Evolutionary conservation across 257 asterid genomes (phyloP).

Genomic region (Ophiorrhiza pumila): DNA sequence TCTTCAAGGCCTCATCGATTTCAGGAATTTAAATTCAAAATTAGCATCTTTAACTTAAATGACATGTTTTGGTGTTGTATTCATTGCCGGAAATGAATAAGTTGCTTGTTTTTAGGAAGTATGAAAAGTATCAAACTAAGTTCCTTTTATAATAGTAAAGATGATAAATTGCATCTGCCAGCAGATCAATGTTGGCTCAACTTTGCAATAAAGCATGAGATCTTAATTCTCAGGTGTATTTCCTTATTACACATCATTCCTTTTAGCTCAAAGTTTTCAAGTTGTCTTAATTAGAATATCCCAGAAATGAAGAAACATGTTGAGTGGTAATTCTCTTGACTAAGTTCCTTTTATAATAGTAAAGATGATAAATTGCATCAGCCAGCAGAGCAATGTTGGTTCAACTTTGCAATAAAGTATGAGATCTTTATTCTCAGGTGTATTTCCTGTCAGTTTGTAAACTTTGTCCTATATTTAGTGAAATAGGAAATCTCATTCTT

Average conservation of each 20-base stretch:
- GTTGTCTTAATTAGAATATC: not conserved
- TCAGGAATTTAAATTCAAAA: not conserved
- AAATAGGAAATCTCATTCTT: constrained; percentile 11
- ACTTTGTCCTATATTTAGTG: not conserved
- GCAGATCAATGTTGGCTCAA: not conserved
- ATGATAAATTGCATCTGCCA: not conserved
- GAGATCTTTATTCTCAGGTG: not conserved
- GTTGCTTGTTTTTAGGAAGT: not conserved
- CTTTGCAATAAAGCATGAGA: not conserved
- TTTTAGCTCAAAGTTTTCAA: not conserved
- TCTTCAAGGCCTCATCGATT: not conserved
- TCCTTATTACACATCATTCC: too few species aligned
- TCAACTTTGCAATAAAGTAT: not conserved
- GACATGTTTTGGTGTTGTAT: not conserved
- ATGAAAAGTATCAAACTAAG: not conserved
- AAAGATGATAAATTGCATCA: not conserved
- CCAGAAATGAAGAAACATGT: not conserved
- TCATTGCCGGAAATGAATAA: not conserved
- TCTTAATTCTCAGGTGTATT: not conserved
- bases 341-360: not conserved
- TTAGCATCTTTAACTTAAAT: not conserved
- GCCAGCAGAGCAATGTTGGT: not conserved
- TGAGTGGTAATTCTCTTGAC: not conserved
- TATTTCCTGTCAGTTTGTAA: constrained; percentile 11
- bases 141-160: not conserved